phyloP scores from a whole-genome alignment of 768 basidiomycete species.

The Grammothele lineata region DNA sequence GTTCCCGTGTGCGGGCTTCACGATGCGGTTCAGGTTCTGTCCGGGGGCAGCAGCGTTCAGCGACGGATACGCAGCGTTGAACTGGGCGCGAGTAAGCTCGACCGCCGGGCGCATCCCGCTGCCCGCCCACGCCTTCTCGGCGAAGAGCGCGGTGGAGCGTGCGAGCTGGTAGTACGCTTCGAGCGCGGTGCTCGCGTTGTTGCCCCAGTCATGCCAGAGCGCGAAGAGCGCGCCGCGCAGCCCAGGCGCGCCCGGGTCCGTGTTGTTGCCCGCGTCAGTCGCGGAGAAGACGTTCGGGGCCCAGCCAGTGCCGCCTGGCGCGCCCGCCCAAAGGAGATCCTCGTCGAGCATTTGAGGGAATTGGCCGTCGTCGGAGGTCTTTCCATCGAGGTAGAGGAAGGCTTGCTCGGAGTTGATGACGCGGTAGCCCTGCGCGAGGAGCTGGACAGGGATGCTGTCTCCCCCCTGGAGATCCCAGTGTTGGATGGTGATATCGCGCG shows the following conservation, averaged over 20 bases:
- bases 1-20: conserved; percentile 25
- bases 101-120: conserved; percentile 32
- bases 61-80: conserved; percentile 31
- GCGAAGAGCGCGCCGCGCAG: conserved; percentile 25
- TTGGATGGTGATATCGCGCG: conserved; percentile 39
- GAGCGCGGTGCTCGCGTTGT: conserved; percentile 40
- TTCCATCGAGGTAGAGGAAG: conserved; percentile 23
- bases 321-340: conserved; percentile 27
- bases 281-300: conserved; percentile 23
- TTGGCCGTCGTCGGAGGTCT: conserved; percentile 25
- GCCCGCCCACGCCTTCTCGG: conserved; percentile 42
- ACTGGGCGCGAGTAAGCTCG: conserved; percentile 32
- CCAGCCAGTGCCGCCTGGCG: conserved; percentile 22
- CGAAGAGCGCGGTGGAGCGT: conserved; percentile 36
- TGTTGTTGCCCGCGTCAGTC: conserved; percentile 24
- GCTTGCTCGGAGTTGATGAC: conserved; percentile 26
- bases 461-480: conserved; percentile 35
- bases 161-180: conserved; percentile 42
- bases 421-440: conserved; percentile 21
- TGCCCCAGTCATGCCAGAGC: conserved; percentile 39
- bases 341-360: conserved; percentile 31
- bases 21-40: conserved; percentile 40
- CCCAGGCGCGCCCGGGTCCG: conserved; percentile 13
- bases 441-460: conserved; percentile 23
- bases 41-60: conserved; percentile 38